Percentiles rank a stretch among this genome's conserved stretches.
Evolutionary conservation across 2,329 filamentous ascomycete species (phyloP).

Genomic region (Pseudopithomyces maydicus): DNA sequence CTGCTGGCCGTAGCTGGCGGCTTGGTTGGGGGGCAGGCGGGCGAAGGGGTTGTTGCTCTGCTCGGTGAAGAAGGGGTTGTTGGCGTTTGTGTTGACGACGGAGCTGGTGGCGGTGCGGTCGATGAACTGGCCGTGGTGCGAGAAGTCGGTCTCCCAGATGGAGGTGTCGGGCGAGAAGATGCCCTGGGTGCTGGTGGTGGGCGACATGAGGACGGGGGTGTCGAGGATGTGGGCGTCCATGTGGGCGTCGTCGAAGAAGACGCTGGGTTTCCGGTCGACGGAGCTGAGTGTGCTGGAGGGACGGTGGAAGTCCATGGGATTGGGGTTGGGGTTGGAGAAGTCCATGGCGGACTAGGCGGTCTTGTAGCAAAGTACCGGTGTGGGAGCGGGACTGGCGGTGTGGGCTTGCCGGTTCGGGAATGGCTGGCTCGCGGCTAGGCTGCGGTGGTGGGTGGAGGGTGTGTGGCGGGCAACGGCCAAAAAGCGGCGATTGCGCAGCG

Average conservation of each 20-base stretch:
- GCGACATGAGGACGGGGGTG: conserved; percentile 53
- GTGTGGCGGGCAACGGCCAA: conserved; percentile 13
- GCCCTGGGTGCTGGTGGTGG: conserved; percentile 53
- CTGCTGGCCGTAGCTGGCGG: conserved; percentile 54
- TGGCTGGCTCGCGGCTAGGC: conserved; percentile 20
- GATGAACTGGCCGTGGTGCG: conserved; percentile 42
- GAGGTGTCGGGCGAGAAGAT: conserved; percentile 59
- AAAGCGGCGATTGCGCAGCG: conserved; percentile 8
- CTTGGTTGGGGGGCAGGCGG: conserved; percentile 59
- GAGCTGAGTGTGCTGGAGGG: conserved; percentile 42
- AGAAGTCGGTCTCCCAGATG: conserved; percentile 52
- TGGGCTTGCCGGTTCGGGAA: conserved; percentile 43
- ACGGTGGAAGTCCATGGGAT: conserved; percentile 44
- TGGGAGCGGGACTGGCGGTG: conserved; percentile 46
- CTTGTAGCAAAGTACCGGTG: conserved; percentile 48
- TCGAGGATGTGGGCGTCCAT: conserved; percentile 53
- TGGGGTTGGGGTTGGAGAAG: conserved; percentile 36
- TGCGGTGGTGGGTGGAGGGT: background rate
- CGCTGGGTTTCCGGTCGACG: conserved; percentile 45
- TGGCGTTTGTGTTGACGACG: conserved; percentile 48
- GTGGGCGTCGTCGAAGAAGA: conserved; percentile 58
- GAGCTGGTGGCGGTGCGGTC: conserved; percentile 44
- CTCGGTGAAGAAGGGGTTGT: conserved; percentile 55
- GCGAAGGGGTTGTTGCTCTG: conserved; percentile 66
- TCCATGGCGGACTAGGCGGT: conserved; percentile 39